These are phyloP conservation scores for Hippophae gyantsensis DNA, from an alignment of 306 rosid species.

Conservation along the genomic window DNA sequence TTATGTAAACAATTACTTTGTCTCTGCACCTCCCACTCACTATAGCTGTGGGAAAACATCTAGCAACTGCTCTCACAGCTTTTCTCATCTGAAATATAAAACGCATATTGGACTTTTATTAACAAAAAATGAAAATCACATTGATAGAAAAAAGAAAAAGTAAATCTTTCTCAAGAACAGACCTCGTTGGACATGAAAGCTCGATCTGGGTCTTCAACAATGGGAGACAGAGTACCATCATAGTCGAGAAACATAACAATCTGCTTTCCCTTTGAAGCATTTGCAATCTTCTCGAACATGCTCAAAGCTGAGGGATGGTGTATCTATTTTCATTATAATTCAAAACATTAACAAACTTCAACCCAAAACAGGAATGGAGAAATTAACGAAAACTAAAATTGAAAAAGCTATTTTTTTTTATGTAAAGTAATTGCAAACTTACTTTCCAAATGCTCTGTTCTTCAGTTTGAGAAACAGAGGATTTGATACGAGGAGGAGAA, in stretches of 20 bases:
- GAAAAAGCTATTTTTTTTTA: neutral
- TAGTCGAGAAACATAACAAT: slow-evolving; percentile 83
- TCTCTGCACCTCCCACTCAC: slow-evolving; percentile 79
- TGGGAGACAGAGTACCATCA: slow-evolving; percentile 93
- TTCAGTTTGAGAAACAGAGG: slow-evolving; percentile 25
- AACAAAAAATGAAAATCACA: neutral
- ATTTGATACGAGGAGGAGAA: slow-evolving; percentile 56
- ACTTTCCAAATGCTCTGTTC: slow-evolving; percentile 54
- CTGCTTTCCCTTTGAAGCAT: slow-evolving; percentile 51
- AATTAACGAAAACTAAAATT: neutral
- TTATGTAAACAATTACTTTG: slow-evolving; percentile 36
- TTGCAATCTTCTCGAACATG: slow-evolving; percentile 49
- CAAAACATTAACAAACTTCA: neutral
- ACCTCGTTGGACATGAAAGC: slow-evolving; percentile 90
- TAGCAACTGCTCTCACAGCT: slow-evolving; percentile 62
- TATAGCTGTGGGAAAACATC: slow-evolving; percentile 79
- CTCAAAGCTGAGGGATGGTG: slow-evolving; percentile 68
- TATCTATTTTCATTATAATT: slow-evolving; percentile 25
- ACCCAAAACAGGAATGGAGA: neutral
- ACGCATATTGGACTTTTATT: neutral
- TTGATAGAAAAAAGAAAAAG: neutral
- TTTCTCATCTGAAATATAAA: slow-evolving; percentile 59
- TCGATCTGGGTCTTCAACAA: slow-evolving; percentile 77
- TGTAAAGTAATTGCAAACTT: slow-evolving; percentile 11
- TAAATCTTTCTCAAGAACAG: neutral